Percentiles rank a stretch among this genome's conserved stretches.
Evolutionary conservation across 2,329 filamentous ascomycete species (phyloP).

Genomic region (Sordariomycetes sp.): DNA sequence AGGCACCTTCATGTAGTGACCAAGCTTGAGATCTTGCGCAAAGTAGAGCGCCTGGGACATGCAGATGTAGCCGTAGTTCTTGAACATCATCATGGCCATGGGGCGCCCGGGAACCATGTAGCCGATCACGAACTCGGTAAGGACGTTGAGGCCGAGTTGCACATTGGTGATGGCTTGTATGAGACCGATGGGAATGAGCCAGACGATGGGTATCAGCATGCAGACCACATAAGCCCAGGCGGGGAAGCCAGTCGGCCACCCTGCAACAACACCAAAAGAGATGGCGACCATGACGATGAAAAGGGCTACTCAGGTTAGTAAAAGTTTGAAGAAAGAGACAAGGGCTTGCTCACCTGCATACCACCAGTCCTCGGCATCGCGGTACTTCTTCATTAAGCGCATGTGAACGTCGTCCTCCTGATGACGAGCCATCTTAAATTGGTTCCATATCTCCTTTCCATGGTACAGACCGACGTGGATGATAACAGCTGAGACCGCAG

Average conservation of each 20-base stretch:
- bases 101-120: constrained; percentile 65
- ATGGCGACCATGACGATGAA: constrained; percentile 44
- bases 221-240: constrained; percentile 49
- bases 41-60: constrained; percentile 60
- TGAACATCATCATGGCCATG: constrained; percentile 71
- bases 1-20: constrained; percentile 60
- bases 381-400: constrained; percentile 53
- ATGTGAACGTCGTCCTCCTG: constrained; percentile 52
- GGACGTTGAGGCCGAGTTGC: constrained; percentile 58
- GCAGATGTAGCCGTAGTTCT: constrained; percentile 62
- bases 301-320: constrained; percentile 20
- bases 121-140: constrained; percentile 65
- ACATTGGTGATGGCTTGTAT: constrained; percentile 54
- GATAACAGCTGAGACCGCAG: constrained; percentile 53
- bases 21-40: constrained; percentile 56
- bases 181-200: constrained; percentile 52
- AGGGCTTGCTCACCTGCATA: constrained; percentile 32
- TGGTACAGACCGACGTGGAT: constrained; percentile 48
- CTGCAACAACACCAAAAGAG: constrained; percentile 44
- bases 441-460: constrained; percentile 43
- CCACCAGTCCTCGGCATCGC: constrained; percentile 52
- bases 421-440: constrained; percentile 43
- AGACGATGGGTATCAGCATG: constrained; percentile 46
- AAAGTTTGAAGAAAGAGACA: constrained; percentile 10
- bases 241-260: constrained; percentile 48